These are phyloP conservation scores for Phytophthora pistaciae DNA, from an alignment of 352 stramenopile species.

Conservation along the genomic window DNA sequence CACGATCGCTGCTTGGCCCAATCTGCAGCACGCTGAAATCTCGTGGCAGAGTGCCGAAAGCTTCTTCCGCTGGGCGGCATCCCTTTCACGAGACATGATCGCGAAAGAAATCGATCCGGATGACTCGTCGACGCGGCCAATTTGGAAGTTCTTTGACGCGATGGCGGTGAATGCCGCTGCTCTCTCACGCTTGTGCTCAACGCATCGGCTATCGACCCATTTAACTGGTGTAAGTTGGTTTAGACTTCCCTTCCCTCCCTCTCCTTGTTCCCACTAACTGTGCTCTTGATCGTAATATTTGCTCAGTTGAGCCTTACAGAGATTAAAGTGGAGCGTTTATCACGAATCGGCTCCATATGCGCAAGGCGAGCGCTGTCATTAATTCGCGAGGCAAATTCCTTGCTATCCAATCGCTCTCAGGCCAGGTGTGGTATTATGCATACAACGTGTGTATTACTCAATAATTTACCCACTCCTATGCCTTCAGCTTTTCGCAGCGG, in stretches of 20 bases:
- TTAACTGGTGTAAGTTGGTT: conserved; percentile 33
- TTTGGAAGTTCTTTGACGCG: conserved; percentile 33
- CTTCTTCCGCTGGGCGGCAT: conserved; percentile 32
- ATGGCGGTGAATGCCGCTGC: background rate
- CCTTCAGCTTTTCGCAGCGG: conserved; percentile 46
- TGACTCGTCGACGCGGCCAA: conserved; percentile 7
- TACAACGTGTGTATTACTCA: background rate
- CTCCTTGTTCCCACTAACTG: no score
- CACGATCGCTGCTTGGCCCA: conserved; percentile 11
- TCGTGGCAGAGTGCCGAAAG: conserved; percentile 38
- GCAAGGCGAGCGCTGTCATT: conserved; percentile 49
- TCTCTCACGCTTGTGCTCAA: conserved; percentile 35
- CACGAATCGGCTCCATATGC: conserved; percentile 44
- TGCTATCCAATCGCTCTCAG: conserved; percentile 15
- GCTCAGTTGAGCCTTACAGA: conserved; percentile 50
- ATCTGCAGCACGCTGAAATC: conserved; percentile 41
- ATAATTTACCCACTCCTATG: background rate
- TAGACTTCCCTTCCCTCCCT: no score
- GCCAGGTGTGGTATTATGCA: conserved; percentile 32
- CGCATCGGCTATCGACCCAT: conserved; percentile 41
- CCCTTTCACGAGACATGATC: conserved; percentile 7
- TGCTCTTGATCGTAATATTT: background rate
- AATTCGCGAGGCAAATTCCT: conserved; percentile 8
- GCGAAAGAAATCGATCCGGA: background rate
- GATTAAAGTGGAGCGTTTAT: conserved; percentile 46